phyloP scores from a whole-genome alignment of 352 stramenopile species.

The Phytophthora parvispora region DNA sequence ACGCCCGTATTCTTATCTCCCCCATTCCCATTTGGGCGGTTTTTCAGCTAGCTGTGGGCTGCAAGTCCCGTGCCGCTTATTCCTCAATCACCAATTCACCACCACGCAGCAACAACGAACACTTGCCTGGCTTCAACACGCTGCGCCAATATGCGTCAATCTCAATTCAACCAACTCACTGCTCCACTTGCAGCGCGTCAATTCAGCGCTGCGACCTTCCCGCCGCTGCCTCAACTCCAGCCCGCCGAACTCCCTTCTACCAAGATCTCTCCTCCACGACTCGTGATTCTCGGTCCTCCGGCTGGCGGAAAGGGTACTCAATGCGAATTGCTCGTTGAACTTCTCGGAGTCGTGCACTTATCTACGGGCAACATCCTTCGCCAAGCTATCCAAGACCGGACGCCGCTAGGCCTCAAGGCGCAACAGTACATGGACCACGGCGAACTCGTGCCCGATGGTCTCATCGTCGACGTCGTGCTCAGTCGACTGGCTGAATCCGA shows the following conservation, averaged over 20 bases:
- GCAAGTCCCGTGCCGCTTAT: conserved; percentile 1
- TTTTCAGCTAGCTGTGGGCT: conserved; percentile 4
- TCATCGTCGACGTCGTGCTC: conserved; percentile 91
- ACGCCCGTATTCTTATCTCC: conserved; percentile 32
- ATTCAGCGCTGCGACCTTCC: conserved; percentile 7
- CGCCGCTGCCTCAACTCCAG: background rate
- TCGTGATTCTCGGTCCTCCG: conserved; percentile 93
- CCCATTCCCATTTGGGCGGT: conserved; percentile 2
- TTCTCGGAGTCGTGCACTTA: conserved; percentile 93
- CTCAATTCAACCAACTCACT: background rate
- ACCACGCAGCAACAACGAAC: conserved; percentile 4
- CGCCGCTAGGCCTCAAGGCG: conserved; percentile 69
- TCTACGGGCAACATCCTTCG: conserved; percentile 95
- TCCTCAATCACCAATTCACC: conserved; percentile 17
- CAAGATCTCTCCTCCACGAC: conserved; percentile 31
- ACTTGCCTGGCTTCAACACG: background rate
- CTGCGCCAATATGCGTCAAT: conserved; percentile 3
- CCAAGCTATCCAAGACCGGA: conserved; percentile 80
- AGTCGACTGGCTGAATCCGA: conserved; percentile 85
- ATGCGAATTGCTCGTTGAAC: conserved; percentile 90
- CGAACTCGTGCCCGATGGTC: conserved; percentile 90
- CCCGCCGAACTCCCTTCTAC: conserved; percentile 5
- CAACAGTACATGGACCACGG: conserved; percentile 93
- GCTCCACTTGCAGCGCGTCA: conserved; percentile 7
- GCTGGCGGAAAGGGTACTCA: conserved; percentile 96